phyloP scores from a whole-genome alignment of 768 basidiomycete species.

The Psilocybe subaeruginosa region DNA sequence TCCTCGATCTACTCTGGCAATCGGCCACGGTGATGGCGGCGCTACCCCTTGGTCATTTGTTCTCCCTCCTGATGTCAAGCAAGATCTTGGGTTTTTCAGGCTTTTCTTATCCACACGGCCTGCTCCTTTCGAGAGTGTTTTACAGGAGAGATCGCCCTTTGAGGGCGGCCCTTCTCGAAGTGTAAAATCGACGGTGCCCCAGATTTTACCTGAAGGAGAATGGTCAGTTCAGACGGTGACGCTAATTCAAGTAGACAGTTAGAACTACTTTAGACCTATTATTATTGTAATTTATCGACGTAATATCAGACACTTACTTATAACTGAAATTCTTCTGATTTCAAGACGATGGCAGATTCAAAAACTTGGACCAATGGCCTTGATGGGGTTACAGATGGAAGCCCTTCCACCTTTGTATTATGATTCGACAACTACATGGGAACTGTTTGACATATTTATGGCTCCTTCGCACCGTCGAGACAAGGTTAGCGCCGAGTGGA shows the following conservation, averaged over 20 bases:
- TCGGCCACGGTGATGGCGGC: constrained; percentile 46
- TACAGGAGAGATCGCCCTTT: constrained; percentile 22
- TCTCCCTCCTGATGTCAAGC: constrained; percentile 30
- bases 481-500: no score
- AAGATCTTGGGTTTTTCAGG: constrained; percentile 47
- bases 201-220: not conserved
- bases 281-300: not conserved
- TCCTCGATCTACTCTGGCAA: constrained; percentile 28
- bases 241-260: not conserved
- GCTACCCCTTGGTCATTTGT: constrained; percentile 31
- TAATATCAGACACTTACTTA: not conserved
- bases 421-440: no score
- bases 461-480: no score
- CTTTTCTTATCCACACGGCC: constrained; percentile 41
- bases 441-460: no score
- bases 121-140: constrained; percentile 35
- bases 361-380: no score
- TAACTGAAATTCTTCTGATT: no score
- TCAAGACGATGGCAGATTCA: no score
- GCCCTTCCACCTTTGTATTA: no score
- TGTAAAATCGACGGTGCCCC: not conserved
- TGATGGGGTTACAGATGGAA: no score
- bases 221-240: constrained; percentile 10
- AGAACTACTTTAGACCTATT: no score
- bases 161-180: not conserved